Percentiles rank a stretch among this genome's conserved stretches.
Conservation (phyloP, 352 stramenopile species). For the Phytophthora rubi region DNA sequence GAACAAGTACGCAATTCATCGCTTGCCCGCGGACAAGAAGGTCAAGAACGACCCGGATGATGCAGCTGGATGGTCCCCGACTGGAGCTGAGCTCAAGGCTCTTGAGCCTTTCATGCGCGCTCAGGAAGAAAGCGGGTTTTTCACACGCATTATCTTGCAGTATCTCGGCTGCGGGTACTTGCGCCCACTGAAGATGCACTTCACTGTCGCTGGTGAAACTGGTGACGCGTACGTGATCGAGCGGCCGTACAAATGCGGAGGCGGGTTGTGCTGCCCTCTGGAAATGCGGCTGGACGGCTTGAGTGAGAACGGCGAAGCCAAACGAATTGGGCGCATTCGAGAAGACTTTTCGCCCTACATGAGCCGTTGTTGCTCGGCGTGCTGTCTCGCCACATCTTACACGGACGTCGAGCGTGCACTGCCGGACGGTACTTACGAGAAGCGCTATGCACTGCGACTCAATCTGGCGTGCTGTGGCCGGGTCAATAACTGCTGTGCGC, state of each 20-base stretch:
- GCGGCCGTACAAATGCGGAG: conserved; percentile 45
- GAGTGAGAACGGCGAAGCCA: conserved; percentile 13
- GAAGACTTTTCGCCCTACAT: conserved; percentile 69
- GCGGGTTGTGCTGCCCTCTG: conserved; percentile 44
- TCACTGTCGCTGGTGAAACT: conserved; percentile 41
- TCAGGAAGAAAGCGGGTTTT: conserved; percentile 47
- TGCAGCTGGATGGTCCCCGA: conserved; percentile 53
- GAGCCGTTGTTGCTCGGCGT: conserved; percentile 42
- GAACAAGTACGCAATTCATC: conserved; percentile 68
- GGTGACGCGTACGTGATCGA: conserved; percentile 62
- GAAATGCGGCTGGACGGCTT: conserved; percentile 53
- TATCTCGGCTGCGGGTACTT: conserved; percentile 47
- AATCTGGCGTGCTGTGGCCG: conserved; percentile 66
- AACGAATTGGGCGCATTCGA: conserved; percentile 50
- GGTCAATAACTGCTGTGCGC: conserved; percentile 76
- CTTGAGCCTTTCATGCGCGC: conserved; percentile 59
- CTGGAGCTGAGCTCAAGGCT: conserved; percentile 47
- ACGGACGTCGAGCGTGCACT: conserved; percentile 63
- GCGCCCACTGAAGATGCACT: conserved; percentile 55
- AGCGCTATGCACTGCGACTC: conserved; percentile 54
- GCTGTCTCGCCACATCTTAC: conserved; percentile 69
- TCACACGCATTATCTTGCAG: conserved; percentile 41
- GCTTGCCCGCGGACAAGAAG: conserved; percentile 52
- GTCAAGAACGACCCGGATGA: conserved; percentile 60
- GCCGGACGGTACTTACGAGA: conserved; percentile 61